Evolutionary conservation across 192 early-diverging fungal species (phyloP).

Genomic region (Backusella tarrabulga): DNA sequence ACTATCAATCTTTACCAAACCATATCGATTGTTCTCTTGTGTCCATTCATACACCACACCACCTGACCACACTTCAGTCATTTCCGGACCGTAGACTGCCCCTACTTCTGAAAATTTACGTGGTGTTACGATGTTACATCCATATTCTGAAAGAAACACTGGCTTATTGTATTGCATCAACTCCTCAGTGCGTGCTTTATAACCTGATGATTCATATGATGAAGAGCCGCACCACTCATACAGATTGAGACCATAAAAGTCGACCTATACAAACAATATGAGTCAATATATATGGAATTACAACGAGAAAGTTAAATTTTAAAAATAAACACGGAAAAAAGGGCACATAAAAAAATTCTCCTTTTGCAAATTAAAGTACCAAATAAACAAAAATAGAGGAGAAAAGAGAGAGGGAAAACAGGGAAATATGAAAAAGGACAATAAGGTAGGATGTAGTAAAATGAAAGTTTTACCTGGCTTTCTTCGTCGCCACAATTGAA

Average conservation of each 20-base stretch:
- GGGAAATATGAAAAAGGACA: background rate
- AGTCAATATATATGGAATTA: background rate
- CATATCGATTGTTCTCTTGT: conserved; percentile 74
- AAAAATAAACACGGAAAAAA: background rate
- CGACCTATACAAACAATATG: conserved; percentile 38
- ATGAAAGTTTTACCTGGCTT: conserved; percentile 33
- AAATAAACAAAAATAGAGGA: background rate
- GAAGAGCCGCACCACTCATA: conserved; percentile 78
- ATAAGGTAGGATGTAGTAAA: background rate
- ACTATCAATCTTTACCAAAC: conserved; percentile 59
- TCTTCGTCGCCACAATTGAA: conserved; percentile 65
- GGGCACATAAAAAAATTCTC: background rate
- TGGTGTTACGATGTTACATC: conserved; percentile 67
- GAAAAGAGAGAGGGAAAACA: background rate
- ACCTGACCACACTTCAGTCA: conserved; percentile 66
- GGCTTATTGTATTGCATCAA: conserved; percentile 62
- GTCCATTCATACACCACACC: conserved; percentile 77
- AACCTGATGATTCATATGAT: conserved; percentile 66
- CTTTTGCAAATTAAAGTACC: background rate
- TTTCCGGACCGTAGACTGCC: conserved; percentile 66
- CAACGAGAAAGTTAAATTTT: background rate
- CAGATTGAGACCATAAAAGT: conserved; percentile 74
- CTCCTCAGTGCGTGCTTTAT: conserved; percentile 59
- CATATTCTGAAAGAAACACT: conserved; percentile 74
- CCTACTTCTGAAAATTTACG: conserved; percentile 68